A percentile compares a stretch with the other conserved stretches of the same genome.
Conservation (phyloP, 208 protist species). For the Leishmania guyanensis region DNA sequence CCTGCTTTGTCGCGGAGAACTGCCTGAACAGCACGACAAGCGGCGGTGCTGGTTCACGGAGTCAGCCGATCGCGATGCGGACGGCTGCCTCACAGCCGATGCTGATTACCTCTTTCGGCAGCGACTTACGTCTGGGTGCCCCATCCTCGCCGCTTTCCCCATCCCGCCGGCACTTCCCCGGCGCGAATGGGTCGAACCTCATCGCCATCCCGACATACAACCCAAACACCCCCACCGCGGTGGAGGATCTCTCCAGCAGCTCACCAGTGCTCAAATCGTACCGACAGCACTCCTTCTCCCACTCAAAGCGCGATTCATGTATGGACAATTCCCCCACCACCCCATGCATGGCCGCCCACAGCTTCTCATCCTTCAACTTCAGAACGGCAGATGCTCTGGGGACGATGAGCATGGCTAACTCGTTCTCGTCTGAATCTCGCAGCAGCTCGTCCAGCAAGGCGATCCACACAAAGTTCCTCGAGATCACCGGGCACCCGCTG, state of each 20-base stretch:
- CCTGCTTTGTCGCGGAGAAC: constrained; percentile 24
- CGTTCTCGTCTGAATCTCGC: not conserved
- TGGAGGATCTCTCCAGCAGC: constrained; percentile 36
- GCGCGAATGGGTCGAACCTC: constrained; percentile 17
- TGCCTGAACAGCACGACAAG: not conserved
- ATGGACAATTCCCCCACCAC: constrained; percentile 31
- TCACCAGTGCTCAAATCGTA: constrained; percentile 78
- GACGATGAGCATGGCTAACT: not conserved
- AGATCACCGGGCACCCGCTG: constrained; percentile 74
- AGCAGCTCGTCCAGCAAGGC: constrained; percentile 9
- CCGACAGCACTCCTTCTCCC: constrained; percentile 56
- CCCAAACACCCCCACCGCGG: constrained; percentile 23
- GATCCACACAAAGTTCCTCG: constrained; percentile 70
- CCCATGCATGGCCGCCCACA: constrained; percentile 12
- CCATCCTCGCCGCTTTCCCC: constrained; percentile 39
- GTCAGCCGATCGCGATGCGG: not conserved
- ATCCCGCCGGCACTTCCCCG: constrained; percentile 26
- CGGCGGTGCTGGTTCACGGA: constrained; percentile 7
- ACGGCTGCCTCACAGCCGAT: constrained; percentile 9
- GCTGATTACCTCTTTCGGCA: constrained; percentile 13
- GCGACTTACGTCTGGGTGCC: constrained; percentile 29
- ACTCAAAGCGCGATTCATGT: constrained; percentile 18
- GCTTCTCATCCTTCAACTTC: constrained; percentile 15
- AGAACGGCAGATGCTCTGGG: not conserved
- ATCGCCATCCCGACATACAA: constrained; percentile 60